phyloP scores from a whole-genome alignment of 805 yeast genomes.

The Dipodascus geniculatus region DNA sequence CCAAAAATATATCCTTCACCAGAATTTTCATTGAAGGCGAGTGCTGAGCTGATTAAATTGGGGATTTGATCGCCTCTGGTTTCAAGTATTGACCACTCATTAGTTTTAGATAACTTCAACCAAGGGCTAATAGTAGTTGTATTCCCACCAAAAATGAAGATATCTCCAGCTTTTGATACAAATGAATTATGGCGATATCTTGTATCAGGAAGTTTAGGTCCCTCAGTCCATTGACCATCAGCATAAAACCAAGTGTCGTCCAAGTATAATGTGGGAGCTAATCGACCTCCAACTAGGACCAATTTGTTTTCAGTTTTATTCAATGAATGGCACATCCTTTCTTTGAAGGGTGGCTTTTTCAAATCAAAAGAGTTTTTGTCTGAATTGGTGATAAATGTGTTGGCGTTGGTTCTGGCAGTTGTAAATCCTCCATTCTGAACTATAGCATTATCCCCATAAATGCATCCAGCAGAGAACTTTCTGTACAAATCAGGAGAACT shows the following conservation, averaged over 20 bases:
- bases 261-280: slow-evolving; percentile 40
- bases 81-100: slow-evolving; percentile 12
- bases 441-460: slow-evolving; percentile 4
- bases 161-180: slow-evolving; percentile 16
- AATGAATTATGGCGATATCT: slow-evolving; percentile 43
- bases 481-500: slow-evolving; percentile 17
- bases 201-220: slow-evolving; percentile 30
- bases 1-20: slow-evolving; percentile 33
- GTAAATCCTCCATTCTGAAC: slow-evolving; percentile 29
- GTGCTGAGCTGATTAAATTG: slow-evolving; percentile 27
- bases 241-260: slow-evolving; percentile 33
- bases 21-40: slow-evolving; percentile 23
- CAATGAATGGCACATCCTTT: slow-evolving; percentile 48
- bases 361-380: slow-evolving; percentile 5
- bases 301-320: slow-evolving; percentile 24
- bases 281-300: slow-evolving; percentile 55
- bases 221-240: slow-evolving; percentile 30
- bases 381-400: slow-evolving; percentile 7
- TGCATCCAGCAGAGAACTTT: slow-evolving; percentile 33
- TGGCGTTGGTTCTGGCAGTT: slow-evolving; percentile 12
- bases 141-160: slow-evolving; percentile 44
- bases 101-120: slow-evolving; percentile 9
- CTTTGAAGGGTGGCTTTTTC: slow-evolving; percentile 18
- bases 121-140: slow-evolving; percentile 8
- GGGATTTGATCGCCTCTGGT: slow-evolving; percentile 15